A percentile compares a stretch with the other conserved stretches of the same genome.
Conservation (phyloP, 768 basidiomycete genomes). For the Hygrocybe coccinea region DNA sequence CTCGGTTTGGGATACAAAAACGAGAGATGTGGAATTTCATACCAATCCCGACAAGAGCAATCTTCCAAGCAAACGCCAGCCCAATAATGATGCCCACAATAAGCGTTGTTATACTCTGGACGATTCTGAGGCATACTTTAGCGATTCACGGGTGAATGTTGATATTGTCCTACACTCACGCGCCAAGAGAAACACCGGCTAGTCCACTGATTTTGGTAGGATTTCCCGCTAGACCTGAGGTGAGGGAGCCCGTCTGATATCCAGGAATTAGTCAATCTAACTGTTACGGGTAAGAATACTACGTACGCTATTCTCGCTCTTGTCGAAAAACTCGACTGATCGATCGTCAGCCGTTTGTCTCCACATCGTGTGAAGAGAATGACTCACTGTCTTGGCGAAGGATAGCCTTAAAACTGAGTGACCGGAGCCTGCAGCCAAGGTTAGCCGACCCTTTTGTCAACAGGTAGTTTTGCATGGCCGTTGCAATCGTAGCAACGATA, state of each 20-base stretch:
- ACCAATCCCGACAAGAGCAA: slow-evolving; percentile 81
- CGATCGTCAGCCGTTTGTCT: neutral
- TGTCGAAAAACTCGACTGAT: slow-evolving; percentile 82
- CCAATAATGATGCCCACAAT: slow-evolving; percentile 72
- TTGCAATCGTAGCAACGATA: slow-evolving; percentile 56
- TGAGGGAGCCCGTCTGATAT: slow-evolving; percentile 69
- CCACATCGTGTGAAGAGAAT: neutral
- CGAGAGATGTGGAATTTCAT: slow-evolving; percentile 22
- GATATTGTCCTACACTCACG: slow-evolving; percentile 37
- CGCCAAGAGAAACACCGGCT: slow-evolving; percentile 82
- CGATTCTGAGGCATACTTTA: slow-evolving; percentile 44
- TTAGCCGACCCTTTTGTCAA: slow-evolving; percentile 65
- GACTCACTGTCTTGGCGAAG: slow-evolving; percentile 80
- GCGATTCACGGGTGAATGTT: neutral
- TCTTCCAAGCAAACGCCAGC: slow-evolving; percentile 68
- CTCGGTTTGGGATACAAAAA: neutral
- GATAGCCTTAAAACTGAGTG: slow-evolving; percentile 70
- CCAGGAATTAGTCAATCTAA: slow-evolving; percentile 5
- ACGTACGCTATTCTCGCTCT: slow-evolving; percentile 71
- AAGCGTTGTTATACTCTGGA: slow-evolving; percentile 69
- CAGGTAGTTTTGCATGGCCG: slow-evolving; percentile 64
- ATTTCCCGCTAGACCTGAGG: slow-evolving; percentile 73
- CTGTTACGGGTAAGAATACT: neutral
- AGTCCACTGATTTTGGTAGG: slow-evolving; percentile 87
- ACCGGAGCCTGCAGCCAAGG: slow-evolving; percentile 67